A percentile compares a stretch with the other conserved stretches of the same genome.
These are phyloP conservation scores for Taphrina communis DNA, from an alignment of 1,139 yeast genomes.

Conservation along the genomic window DNA sequence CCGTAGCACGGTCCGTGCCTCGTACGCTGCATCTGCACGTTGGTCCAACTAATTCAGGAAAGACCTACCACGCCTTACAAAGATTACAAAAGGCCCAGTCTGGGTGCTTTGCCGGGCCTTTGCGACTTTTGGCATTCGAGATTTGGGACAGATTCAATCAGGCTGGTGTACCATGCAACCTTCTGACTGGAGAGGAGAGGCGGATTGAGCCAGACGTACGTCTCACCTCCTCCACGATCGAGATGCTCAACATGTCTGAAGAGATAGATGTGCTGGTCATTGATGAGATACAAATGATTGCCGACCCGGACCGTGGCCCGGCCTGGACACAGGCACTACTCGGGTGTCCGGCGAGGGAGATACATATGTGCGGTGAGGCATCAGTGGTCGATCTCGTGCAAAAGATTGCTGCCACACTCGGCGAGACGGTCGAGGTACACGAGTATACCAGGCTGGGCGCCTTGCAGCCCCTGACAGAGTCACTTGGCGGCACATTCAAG, in stretches of 20 bases:
- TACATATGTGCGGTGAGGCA: slow-evolving; percentile 93
- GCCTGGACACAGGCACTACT: slow-evolving; percentile 94
- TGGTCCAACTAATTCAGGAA: slow-evolving; percentile 98
- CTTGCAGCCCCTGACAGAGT: slow-evolving; percentile 61
- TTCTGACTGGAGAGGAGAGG: slow-evolving; percentile 93
- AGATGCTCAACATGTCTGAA: slow-evolving; percentile 76
- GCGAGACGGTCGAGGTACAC: slow-evolving; percentile 75
- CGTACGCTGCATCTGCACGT: slow-evolving; percentile 85
- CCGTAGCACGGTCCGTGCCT: slow-evolving; percentile 79
- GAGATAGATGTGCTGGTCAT: slow-evolving; percentile 85
- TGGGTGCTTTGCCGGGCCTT: slow-evolving; percentile 97
- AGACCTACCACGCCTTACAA: slow-evolving; percentile 81
- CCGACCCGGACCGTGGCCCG: slow-evolving; percentile 78
- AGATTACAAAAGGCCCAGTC: slow-evolving; percentile 67
- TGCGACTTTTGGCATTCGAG: slow-evolving; percentile 87
- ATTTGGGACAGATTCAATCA: slow-evolving; percentile 77
- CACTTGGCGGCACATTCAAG: slow-evolving; percentile 51
- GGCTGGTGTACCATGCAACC: slow-evolving; percentile 73
- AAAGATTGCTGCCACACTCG: slow-evolving; percentile 67
- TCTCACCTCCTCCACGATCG: slow-evolving; percentile 86
- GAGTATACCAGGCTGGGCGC: slow-evolving; percentile 77
- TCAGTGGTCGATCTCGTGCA: slow-evolving; percentile 72
- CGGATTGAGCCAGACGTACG: slow-evolving; percentile 73
- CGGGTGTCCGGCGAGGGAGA: slow-evolving; percentile 83
- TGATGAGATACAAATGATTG: slow-evolving; percentile 96